Conservation (phyloP, 139 green algal species). For the Chlamydomonas applanata region DNA sequence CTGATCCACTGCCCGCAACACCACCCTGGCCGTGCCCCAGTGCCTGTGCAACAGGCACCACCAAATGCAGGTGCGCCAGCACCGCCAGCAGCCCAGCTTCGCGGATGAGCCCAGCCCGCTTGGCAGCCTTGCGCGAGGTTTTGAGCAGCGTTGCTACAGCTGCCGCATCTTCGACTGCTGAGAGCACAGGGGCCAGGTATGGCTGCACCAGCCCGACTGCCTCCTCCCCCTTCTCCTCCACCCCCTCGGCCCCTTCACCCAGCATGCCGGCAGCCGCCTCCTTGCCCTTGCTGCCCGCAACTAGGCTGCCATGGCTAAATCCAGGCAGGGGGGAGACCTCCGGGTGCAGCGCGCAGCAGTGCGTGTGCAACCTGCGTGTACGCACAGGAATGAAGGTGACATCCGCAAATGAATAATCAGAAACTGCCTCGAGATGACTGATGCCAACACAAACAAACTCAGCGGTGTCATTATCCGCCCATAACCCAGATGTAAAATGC, state of each 20-base stretch:
- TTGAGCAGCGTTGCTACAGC: too few species aligned
- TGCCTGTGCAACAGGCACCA: neutral
- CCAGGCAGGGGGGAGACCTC: neutral
- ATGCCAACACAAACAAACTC: too few species aligned
- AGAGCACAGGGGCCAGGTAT: too few species aligned
- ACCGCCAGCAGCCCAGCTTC: neutral
- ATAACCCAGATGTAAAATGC: too few species aligned
- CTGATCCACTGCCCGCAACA: neutral
- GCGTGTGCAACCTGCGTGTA: neutral
- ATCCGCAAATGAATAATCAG: too few species aligned
- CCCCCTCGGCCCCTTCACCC: neutral
- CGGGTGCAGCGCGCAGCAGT: slow-evolving; percentile 1
- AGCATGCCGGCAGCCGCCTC: neutral
- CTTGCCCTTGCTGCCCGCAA: neutral
- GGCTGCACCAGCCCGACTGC: too few species aligned
- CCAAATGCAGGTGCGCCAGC: neutral
- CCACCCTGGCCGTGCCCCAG: neutral
- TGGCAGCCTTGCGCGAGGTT: too few species aligned
- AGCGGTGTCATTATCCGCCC: too few species aligned
- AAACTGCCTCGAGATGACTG: too few species aligned
- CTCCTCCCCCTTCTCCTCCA: neutral
- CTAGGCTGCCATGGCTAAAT: neutral
- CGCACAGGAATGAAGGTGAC: neutral
- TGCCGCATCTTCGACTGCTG: too few species aligned
- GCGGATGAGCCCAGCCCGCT: too few species aligned